Base-by-base conservation (phyloP, 108 stramenopile genomes). In the Skeletonema menzelii region DNA sequence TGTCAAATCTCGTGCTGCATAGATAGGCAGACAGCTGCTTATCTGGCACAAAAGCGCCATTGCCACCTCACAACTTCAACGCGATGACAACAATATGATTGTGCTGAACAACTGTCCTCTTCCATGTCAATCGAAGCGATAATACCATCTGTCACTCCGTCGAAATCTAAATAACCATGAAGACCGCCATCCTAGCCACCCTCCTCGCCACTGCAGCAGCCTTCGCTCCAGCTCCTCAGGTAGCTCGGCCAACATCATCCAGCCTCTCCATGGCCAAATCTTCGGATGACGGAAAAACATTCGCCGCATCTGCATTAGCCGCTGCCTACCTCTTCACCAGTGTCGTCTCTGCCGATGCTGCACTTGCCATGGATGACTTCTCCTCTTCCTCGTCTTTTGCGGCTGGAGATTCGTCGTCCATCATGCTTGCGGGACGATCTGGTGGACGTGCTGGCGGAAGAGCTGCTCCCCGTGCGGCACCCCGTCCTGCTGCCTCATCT, bases 381-480 rank as follows among this genome's bases (percentile, higher is more conserved):
- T 11, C 17, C 46, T 42, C 35, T 8, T 8, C 56, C 2, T 24
- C 56, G 15, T 44, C 47, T 0, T 56, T 42, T 30, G 4, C 40
- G 8, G 15, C 17, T 5, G 49, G 49, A 22, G 74, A 80, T 15
- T 70, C 69, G 1, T 79, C 78, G 1, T 76, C 79, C 8, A 31
- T 70, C 40, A 40, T 80, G 27, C 17, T 76, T 10, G 74, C 75
- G 22, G 79, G 62, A 13, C 46, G 79, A 35, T 70, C 68, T 5
- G 79, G 79, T 20, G 79, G 79, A n/a, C 74, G 79, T 22, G 79
- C 79, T 3, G 79, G 79, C 5, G 79, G 79, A 27, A 31, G 79
- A 26, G 46, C 79, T 19, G 68, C 73, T 15, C 68, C 73, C 0
- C 67, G 79, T 5, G 19, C 42, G 4, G 15, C 27, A 24, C 30